phyloP scores from a whole-genome alignment of 768 basidiomycete species.

The Cyclocybe cylindracea region DNA sequence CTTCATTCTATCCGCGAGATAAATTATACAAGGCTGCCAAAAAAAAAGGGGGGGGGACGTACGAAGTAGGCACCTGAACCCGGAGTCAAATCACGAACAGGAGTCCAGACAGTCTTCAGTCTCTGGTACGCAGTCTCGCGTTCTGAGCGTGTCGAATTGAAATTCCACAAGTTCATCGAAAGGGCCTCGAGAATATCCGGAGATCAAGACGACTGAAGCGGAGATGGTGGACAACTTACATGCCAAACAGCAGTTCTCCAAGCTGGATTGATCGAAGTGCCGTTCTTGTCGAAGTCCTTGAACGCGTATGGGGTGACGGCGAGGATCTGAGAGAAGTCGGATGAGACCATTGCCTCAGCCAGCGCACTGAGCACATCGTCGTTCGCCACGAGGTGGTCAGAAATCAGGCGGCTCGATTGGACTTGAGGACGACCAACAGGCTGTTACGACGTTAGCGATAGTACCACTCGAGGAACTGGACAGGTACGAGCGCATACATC shows the following conservation, averaged over 20 bases:
- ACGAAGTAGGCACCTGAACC: slow-evolving; percentile 45
- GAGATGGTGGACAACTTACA: neutral
- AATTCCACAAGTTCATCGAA: slow-evolving; percentile 2
- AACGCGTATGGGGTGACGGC: slow-evolving; percentile 4
- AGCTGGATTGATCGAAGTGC: slow-evolving; percentile 2
- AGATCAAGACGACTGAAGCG: neutral
- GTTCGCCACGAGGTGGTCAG: too few relatives aligned
- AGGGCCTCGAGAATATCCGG: neutral
- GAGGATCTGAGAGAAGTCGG: slow-evolving; percentile 6
- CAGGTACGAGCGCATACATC: too few relatives aligned
- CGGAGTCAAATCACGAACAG: slow-evolving; percentile 30
- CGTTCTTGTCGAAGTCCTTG: slow-evolving; percentile 3
- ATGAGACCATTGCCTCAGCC: neutral
- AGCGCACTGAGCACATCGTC: neutral
- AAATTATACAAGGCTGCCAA: neutral
- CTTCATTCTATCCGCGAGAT: slow-evolving; percentile 38
- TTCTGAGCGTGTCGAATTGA: slow-evolving; percentile 2
- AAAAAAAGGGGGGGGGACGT: slow-evolving; percentile 12
- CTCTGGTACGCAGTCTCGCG: neutral
- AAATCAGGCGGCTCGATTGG: too few relatives aligned
- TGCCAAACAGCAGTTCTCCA: slow-evolving; percentile 9
- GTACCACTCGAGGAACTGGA: too few relatives aligned
- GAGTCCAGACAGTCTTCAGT: neutral
- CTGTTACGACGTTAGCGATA: too few relatives aligned
- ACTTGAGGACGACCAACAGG: too few relatives aligned